Conservation (phyloP, 371 early-diverging fungal species). For the Mortierella sp. region DNA sequence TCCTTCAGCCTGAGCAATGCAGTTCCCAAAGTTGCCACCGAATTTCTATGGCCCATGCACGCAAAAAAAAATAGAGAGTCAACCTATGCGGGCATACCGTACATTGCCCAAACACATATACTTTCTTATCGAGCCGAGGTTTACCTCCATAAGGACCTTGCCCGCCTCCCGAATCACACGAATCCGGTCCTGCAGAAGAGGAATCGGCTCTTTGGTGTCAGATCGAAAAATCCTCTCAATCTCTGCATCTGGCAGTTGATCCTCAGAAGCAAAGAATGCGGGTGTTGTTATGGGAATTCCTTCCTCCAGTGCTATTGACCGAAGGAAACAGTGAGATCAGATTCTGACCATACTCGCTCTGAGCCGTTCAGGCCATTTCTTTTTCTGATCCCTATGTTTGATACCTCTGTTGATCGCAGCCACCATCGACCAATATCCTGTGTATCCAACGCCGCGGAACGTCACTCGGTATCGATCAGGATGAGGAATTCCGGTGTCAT, state of each 20-base stretch:
- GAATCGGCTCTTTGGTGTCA: conserved; percentile 71
- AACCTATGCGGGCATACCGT: not conserved
- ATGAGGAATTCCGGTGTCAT: conserved; percentile 61
- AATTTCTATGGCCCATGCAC: conserved; percentile 60
- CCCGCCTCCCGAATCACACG: conserved; percentile 79
- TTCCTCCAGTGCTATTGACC: conserved; percentile 61
- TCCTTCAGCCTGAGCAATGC: conserved; percentile 63
- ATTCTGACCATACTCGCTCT: too few species aligned
- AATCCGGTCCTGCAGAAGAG: conserved; percentile 73
- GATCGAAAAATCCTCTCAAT: conserved; percentile 72
- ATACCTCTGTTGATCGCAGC: conserved; percentile 82
- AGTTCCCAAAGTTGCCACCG: conserved; percentile 74
- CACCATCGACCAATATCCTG: conserved; percentile 90
- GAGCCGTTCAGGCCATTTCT: too few species aligned
- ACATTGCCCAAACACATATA: not conserved
- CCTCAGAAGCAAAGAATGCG: conserved; percentile 59
- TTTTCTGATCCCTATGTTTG: not conserved
- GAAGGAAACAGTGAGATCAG: not conserved
- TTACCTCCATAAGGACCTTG: conserved; percentile 68
- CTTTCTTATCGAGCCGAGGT: too few species aligned
- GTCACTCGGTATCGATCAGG: conserved; percentile 73
- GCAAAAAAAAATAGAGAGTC: not conserved
- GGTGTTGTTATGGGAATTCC: conserved; percentile 76
- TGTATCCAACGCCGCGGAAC: conserved; percentile 69
- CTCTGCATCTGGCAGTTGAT: conserved; percentile 56